These are phyloP conservation scores for Allium cepa DNA, from an alignment of 106 monocot genomes.

Conservation along the genomic window DNA sequence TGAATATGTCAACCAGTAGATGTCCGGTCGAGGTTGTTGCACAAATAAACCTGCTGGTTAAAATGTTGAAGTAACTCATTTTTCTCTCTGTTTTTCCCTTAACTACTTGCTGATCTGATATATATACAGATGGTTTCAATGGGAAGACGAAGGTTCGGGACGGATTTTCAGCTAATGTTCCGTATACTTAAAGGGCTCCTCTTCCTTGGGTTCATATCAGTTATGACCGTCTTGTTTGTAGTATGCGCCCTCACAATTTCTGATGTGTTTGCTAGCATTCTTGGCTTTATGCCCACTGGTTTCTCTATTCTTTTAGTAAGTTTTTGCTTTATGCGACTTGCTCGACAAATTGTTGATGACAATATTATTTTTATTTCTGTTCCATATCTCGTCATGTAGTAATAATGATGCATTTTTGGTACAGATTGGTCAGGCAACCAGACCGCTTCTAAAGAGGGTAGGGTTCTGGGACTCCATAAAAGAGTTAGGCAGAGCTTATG, in stretches of 20 bases:
- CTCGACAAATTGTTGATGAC: too few relatives aligned
- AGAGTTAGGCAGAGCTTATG: conserved; percentile 82
- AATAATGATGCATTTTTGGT: background rate
- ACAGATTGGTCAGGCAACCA: conserved; percentile 70
- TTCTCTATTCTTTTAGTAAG: conserved; percentile 78
- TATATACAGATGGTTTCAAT: conserved; percentile 82
- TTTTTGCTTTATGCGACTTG: background rate
- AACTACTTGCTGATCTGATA: too few relatives aligned
- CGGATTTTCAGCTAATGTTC: conserved; percentile 94
- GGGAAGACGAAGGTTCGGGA: conserved; percentile 82
- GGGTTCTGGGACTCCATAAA: conserved; percentile 88
- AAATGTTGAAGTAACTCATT: too few relatives aligned
- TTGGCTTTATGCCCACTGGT: conserved; percentile 93
- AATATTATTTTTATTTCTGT: background rate
- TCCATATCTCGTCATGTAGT: background rate
- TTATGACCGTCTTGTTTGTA: conserved; percentile 78
- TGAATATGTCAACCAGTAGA: too few relatives aligned
- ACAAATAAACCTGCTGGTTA: too few relatives aligned
- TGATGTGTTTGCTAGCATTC: conserved; percentile 70
- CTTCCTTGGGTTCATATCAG: conserved; percentile 81
- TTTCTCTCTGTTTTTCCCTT: too few relatives aligned
- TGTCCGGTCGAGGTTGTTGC: too few relatives aligned
- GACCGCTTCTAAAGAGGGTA: conserved; percentile 27
- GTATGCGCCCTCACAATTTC: conserved; percentile 63
- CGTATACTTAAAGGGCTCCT: conserved; percentile 86